phyloP scores from a whole-genome alignment of 148 eudicot species.

The Mesembryanthemum crystallinum region DNA sequence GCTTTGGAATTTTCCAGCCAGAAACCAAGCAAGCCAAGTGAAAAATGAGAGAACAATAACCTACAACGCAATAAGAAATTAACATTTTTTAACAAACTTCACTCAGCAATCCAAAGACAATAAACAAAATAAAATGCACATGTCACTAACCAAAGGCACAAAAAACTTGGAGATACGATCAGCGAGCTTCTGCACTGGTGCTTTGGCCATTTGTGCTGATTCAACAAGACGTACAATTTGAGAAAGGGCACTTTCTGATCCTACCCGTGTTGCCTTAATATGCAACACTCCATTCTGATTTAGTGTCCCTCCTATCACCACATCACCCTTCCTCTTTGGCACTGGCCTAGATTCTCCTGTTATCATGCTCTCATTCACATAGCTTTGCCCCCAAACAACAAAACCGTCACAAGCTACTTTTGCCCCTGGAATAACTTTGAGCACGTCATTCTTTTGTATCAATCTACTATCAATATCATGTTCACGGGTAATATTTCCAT shows the following conservation, averaged over 20 bases:
- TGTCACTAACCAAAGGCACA: conserved; percentile 73
- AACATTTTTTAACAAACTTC: neutral
- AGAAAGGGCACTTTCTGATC: conserved; percentile 94
- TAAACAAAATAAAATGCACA: too few relatives aligned
- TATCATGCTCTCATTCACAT: conserved; percentile 93
- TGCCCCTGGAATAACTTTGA: conserved; percentile 84
- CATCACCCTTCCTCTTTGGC: conserved; percentile 75
- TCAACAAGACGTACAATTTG: conserved; percentile 93
- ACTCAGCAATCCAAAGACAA: too few relatives aligned
- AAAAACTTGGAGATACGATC: conserved; percentile 85
- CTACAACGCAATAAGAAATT: conserved; percentile 33
- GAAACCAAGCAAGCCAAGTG: conserved; percentile 86
- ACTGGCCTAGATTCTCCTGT: conserved; percentile 94
- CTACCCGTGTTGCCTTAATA: conserved; percentile 76
- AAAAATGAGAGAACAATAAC: conserved; percentile 64
- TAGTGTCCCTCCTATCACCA: conserved; percentile 90
- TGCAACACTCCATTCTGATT: conserved; percentile 88
- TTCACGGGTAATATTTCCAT: conserved; percentile 63
- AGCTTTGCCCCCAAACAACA: conserved; percentile 88
- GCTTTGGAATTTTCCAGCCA: conserved; percentile 60
- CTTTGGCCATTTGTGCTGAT: conserved; percentile 99
- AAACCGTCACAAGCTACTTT: conserved; percentile 90
- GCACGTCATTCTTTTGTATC: conserved; percentile 77
- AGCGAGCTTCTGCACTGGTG: conserved; percentile 94
- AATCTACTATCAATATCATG: conserved; percentile 84